Evolutionary conservation across 1,284 basidiomycete species (phyloP).

Genomic region (Ganoderma meredithae): DNA sequence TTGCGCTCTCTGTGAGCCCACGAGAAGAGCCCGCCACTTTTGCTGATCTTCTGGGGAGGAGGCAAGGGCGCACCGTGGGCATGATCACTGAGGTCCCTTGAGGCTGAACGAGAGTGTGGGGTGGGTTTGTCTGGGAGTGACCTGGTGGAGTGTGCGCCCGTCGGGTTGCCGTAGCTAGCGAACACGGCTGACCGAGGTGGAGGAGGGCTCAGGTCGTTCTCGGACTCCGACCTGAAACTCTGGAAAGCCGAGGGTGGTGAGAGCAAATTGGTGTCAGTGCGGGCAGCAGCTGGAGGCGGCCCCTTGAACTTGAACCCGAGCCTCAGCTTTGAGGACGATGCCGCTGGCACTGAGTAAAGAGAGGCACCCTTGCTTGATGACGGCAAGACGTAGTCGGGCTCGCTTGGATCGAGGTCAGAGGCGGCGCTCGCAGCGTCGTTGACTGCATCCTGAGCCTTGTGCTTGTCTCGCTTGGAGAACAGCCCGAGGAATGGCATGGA

Average conservation of each 20-base stretch:
- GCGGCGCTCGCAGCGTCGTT: constrained; percentile 27
- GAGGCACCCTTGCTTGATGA: constrained; percentile 32
- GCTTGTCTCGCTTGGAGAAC: constrained; percentile 45
- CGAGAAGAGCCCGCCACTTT: constrained; percentile 39
- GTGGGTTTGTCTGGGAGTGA: constrained; percentile 58
- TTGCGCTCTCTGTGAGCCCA: constrained; percentile 53
- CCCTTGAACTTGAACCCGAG: constrained; percentile 44
- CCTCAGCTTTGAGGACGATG: constrained; percentile 46
- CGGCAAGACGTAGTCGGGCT: constrained; percentile 42
- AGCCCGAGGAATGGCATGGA: constrained; percentile 43
- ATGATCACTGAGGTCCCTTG: constrained; percentile 37
- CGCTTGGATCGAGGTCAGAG: constrained; percentile 36
- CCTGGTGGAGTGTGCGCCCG: constrained; percentile 60
- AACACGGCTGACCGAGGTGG: constrained; percentile 67
- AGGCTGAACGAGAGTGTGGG: constrained; percentile 25
- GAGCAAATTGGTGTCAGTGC: constrained; percentile 34
- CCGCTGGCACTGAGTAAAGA: constrained; percentile 37
- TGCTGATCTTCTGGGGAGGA: constrained; percentile 42
- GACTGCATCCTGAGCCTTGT: constrained; percentile 32
- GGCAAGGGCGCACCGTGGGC: constrained; percentile 30
- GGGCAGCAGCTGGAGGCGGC: constrained; percentile 28
- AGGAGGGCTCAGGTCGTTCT: constrained; percentile 50
- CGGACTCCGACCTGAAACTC: constrained; percentile 47
- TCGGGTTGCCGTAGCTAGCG: constrained; percentile 55
- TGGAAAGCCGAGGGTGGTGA: constrained; percentile 38